Evolutionary conservation across 2,329 filamentous ascomycete genomes (phyloP).

Genomic region (Aspergillus sp.): DNA sequence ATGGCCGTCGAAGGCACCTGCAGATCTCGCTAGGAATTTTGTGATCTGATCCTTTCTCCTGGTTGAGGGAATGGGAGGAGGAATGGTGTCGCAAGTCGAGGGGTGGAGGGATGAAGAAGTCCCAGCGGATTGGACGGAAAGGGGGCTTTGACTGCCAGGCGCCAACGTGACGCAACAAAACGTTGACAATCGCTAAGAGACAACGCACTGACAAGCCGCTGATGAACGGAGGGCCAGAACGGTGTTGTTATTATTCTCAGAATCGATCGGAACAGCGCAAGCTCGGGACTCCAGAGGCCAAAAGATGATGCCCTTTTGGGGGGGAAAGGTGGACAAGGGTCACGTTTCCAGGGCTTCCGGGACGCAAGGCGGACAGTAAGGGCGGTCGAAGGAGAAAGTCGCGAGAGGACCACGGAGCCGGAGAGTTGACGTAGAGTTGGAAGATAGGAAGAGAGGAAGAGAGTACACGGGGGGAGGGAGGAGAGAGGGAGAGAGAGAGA

Average conservation of each 20-base stretch:
- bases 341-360: constrained; percentile 28
- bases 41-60: background rate
- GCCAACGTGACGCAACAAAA: constrained; percentile 15
- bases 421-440: constrained; percentile 9
- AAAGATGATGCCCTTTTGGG: constrained; percentile 17
- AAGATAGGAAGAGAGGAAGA: constrained; percentile 13
- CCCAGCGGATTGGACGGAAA: constrained; percentile 14
- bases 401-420: constrained; percentile 23
- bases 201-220: constrained; percentile 9
- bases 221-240: constrained; percentile 2
- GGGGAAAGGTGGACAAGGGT: constrained; percentile 10
- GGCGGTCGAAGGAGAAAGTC: constrained; percentile 20
- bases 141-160: constrained; percentile 14
- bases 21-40: constrained; percentile 9
- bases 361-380: constrained; percentile 29
- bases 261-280: constrained; percentile 6
- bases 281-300: constrained; percentile 25
- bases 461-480: constrained; percentile 6
- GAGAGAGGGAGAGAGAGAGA: constrained; percentile 4
- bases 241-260: background rate
- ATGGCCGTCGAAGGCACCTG: constrained; percentile 20
- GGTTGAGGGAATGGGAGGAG: background rate
- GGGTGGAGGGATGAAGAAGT: constrained; percentile 1
- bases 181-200: constrained; percentile 16
- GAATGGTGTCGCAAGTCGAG: background rate